Evolutionary conservation across 2,329 filamentous ascomycete genomes (phyloP), one percentile per base, ranked within the genome.

Genomic region (Aquanectria penicillioides): DNA sequence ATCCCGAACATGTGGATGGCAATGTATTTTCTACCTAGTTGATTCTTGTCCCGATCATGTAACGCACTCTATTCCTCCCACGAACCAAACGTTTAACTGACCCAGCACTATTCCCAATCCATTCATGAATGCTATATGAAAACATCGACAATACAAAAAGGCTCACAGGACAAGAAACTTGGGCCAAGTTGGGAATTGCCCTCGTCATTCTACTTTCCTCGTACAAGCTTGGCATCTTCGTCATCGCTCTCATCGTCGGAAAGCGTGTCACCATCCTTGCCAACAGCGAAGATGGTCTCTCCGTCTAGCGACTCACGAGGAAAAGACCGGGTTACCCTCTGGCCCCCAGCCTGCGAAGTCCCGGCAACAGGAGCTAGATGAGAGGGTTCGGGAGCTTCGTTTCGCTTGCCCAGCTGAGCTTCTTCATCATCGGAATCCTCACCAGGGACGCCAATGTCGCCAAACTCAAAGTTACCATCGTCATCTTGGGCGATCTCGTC

Each of bases 401-500:
- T 64, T 12, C 55, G 71, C 37, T 77, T 74, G 48, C 81, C 85
- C 40, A 83, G 73, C 6, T 80, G 74, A 11, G 81, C 80, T 71
- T 87, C 83, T 69, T 89, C 86, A 17, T 78, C 75, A 29, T 86
- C 84, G 47, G 83, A 87, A 62, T 88, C 85, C 46, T 69, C 67
- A 50, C 88, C 88, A 3, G 86, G 85, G 47, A 92, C 91, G 48
- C 92, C 93, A 62, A 99, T 90, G 55, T 95, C 95, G 44, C 91
- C 91, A 73, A 99, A 96, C 73, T 98, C 95, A 74, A 99, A 99
- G 40, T 83, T 86, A 29, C 95, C 95, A 72, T 98, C 94, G 69
- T 99, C 95, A 70, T 99, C 95, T 85, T 98, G 95, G 3, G 95
- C 94, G 72, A 99, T 90, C 86, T 99, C 95, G 72, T 99, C 95